Conservation (phyloP, 805 yeast species). For the Candida sithepensis region DNA sequence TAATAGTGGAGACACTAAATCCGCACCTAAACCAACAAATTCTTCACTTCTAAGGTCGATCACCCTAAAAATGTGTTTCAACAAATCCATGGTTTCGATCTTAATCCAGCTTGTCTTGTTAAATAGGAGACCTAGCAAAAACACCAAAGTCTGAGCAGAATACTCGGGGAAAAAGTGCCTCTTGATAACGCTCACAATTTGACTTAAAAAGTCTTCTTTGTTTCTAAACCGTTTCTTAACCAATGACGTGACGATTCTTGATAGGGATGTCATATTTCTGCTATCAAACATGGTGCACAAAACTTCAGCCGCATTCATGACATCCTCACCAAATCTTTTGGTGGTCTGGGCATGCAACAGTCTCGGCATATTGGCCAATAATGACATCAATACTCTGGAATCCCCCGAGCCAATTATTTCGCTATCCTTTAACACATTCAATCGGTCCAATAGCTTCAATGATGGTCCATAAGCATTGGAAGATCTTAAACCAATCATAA, state of each 20-base stretch:
- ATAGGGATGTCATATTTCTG: conserved; percentile 49
- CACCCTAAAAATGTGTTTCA: conserved; percentile 70
- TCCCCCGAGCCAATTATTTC: conserved; percentile 74
- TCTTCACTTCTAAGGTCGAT: conserved; percentile 75
- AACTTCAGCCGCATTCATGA: conserved; percentile 49
- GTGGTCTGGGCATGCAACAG: conserved; percentile 76
- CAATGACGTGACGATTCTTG: conserved; percentile 73
- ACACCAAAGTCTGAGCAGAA: conserved; percentile 70
- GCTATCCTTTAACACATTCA: conserved; percentile 64
- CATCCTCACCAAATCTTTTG: conserved; percentile 46
- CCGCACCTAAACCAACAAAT: conserved; percentile 91
- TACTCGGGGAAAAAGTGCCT: conserved; percentile 67
- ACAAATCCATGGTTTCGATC: conserved; percentile 69
- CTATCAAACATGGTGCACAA: conserved; percentile 58
- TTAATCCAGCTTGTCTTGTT: conserved; percentile 80
- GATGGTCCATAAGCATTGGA: conserved; percentile 76
- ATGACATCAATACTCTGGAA: conserved; percentile 63
- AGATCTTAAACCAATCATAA: conserved; percentile 81
- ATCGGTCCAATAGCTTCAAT: conserved; percentile 64
- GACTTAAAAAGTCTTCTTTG: conserved; percentile 85
- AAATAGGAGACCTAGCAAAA: conserved; percentile 73
- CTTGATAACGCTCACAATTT: conserved; percentile 68
- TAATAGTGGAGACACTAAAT: conserved; percentile 83
- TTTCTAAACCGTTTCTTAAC: conserved; percentile 79
- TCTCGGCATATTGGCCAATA: conserved; percentile 79